Evolutionary conservation across 2,329 filamentous ascomycete species (phyloP), one percentile per base, ranked within the genome.

Genomic region (Trichoderma oligosporum): DNA sequence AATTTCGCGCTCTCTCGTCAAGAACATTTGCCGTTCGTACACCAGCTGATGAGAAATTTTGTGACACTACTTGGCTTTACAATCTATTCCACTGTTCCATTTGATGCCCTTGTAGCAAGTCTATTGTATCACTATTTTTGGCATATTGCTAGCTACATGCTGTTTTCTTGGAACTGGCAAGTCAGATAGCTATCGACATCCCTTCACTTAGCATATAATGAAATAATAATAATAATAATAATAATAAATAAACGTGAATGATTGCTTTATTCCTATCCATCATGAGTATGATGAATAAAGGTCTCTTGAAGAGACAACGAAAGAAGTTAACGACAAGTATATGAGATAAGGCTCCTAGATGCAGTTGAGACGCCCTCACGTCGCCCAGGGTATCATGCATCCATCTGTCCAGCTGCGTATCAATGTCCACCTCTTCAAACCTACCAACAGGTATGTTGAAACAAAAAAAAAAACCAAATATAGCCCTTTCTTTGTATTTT

Each of bases 351-450:
- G 22, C 22, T 48, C 11, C n/a, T 39, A 33, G 41, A 55, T 29
- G 38, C 38, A 53, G 35, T 45, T 52, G 46, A 44, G 55, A 57
- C 41, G 55, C 47, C 39, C 55, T 45, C 31, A 25, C 47, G 35
- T 53, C 38, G 20, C 49, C 38, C 49, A 56, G 42, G 60, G 58
- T 60, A 61, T 61, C 58, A 44, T 48, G 44, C 61, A 59, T 39
- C 12, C 52, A 57, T 52, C 24, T 14, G 24, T 31, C 38, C n/a
- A 38, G 24, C 36, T 38, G 29, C 38, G 20, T 22, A 36, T 29
- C 9, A 20, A 39, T 44, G 20, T 36, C 24, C 29, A 31, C 24
- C 38, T 27, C 41, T 29, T 14, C 29, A 36, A 31, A 35, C 49
- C 22, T 20, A 22, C 20, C 42, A 9, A 25, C 45, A 4, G 33